Percentiles rank a stretch among this genome's conserved stretches.
Evolutionary conservation across 2,329 filamentous ascomycete genomes (phyloP).

Genomic region (Pseudocercospora macadamiae): DNA sequence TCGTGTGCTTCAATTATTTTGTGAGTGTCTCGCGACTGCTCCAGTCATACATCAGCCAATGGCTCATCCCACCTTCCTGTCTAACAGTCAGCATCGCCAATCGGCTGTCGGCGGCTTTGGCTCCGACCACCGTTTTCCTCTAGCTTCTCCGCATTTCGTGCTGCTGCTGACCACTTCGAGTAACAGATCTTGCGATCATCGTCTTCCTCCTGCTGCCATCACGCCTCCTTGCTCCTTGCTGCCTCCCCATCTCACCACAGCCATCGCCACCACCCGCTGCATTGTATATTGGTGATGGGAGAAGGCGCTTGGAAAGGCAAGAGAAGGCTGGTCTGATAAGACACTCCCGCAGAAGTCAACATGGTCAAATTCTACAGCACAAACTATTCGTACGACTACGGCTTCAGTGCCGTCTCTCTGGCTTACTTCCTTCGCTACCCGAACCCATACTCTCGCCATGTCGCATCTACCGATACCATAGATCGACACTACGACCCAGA

Average conservation of each 20-base stretch:
- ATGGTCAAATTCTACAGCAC: conserved; percentile 59
- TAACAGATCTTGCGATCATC: conserved; percentile 3
- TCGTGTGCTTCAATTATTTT: background rate
- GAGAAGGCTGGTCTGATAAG: background rate
- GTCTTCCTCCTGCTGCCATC: background rate
- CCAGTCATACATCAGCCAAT: conserved; percentile 4
- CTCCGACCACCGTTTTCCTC: conserved; percentile 6
- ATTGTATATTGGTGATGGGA: conserved; percentile 23
- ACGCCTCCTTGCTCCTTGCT: background rate
- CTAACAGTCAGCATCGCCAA: too few relatives aligned
- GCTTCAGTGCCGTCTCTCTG: conserved; percentile 81
- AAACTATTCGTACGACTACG: conserved; percentile 75
- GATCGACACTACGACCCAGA: conserved; percentile 70
- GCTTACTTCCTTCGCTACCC: conserved; percentile 90
- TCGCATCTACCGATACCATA: conserved; percentile 82
- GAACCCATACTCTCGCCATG: conserved; percentile 81
- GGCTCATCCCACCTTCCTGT: background rate
- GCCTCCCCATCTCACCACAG: background rate
- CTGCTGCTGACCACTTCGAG: conserved; percentile 5
- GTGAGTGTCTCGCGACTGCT: background rate
- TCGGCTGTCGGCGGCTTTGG: conserved; percentile 10
- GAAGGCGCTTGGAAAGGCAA: conserved; percentile 9
- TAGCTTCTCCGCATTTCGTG: conserved; percentile 7
- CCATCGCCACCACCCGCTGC: background rate
- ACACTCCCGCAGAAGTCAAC: conserved; percentile 4